Percentiles rank a stretch among this genome's conserved stretches.
Conservation (phyloP, 306 rosid genomes). For the Castanea mollissima region DNA sequence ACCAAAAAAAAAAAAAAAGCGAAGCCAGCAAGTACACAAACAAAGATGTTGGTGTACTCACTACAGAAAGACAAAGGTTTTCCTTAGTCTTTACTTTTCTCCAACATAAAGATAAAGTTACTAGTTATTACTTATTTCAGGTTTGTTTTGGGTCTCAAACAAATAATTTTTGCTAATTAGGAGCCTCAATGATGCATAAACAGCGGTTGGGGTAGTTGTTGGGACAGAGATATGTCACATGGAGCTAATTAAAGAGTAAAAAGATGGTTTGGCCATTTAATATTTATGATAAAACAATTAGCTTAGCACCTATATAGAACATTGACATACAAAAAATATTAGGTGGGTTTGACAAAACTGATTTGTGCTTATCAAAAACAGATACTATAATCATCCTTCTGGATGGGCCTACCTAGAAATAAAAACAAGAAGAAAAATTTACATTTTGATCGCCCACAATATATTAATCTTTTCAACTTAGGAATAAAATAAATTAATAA, state of each 20-base stretch:
- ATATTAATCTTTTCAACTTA: background rate
- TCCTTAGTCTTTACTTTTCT: slow-evolving; percentile 74
- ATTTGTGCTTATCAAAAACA: background rate
- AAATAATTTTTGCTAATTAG: slow-evolving; percentile 10
- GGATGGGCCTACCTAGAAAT: background rate
- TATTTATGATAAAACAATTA: background rate
- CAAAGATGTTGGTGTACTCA: slow-evolving; percentile 32
- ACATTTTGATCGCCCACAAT: background rate
- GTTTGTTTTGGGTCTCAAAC: slow-evolving; percentile 5
- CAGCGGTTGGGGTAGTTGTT: slow-evolving; percentile 20
- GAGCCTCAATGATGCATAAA: slow-evolving; percentile 39
- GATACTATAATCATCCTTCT: background rate
- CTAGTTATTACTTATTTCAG: slow-evolving; percentile 21
- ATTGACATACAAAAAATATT: background rate
- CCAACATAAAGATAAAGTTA: slow-evolving; percentile 56
- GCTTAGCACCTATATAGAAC: background rate
- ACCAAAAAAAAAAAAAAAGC: slow-evolving; percentile 12
- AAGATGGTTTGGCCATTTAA: slow-evolving; percentile 5
- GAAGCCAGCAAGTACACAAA: slow-evolving; percentile 39
- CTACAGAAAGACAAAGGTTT: slow-evolving; percentile 8
- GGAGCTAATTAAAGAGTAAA: background rate
- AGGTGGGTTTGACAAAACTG: background rate
- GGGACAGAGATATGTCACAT: slow-evolving; percentile 24
- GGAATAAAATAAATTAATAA: background rate
- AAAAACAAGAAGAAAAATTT: too few species aligned